Evolutionary conservation across 805 yeast genomes (phyloP), one percentile per base, ranked within the genome.

Genomic region (Saturnispora saitoi): DNA sequence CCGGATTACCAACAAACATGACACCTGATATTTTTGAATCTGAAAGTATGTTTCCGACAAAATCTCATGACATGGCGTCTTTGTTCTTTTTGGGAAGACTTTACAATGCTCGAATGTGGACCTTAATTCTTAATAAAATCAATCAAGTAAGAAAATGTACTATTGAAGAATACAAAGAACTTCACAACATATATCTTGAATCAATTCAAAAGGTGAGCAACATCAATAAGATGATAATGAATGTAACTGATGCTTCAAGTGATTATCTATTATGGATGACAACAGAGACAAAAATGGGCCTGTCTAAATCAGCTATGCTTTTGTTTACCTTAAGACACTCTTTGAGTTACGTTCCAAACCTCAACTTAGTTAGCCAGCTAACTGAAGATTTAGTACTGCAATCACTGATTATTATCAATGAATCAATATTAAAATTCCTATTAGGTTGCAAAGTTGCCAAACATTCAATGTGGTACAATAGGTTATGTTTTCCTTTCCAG

Each of bases 401-500:
- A 24, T 50, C 61, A 1, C 28, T 58, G 50, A 45, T 58, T 2
- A 29, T 58, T n/a, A 51, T 57, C 10, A 58, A 58, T 44, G 61
- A 58, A 34, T 57, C 61, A 3, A 32, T 54, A 5, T 48, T 50
- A 47, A 58, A 56, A 39, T 52, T 57, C 4, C 36, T 41, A 6
- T 42, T 57, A 4, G 60, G 58, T 4, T 8, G 49, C n/a, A n/a
- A 39, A 30, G 47, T 48, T 30, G n/a, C 40, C n/a, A 22, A 38
- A 8, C 36, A 47, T 11, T 41, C 53, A 2, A 29, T 58, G 30
- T 58, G 61, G 61, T 51, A 53, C 41, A 51, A 54, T 24, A 43
- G 61, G 17, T 56, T 49, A 38, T 49, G 59, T 14, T 54, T 57
- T 17, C 61, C 61, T 6, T 57, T 58, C 38, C 60, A 58, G 22